Base-by-base conservation (phyloP, 2,329 filamentous ascomycete genomes). In the Aureobasidium melanogenum region DNA sequence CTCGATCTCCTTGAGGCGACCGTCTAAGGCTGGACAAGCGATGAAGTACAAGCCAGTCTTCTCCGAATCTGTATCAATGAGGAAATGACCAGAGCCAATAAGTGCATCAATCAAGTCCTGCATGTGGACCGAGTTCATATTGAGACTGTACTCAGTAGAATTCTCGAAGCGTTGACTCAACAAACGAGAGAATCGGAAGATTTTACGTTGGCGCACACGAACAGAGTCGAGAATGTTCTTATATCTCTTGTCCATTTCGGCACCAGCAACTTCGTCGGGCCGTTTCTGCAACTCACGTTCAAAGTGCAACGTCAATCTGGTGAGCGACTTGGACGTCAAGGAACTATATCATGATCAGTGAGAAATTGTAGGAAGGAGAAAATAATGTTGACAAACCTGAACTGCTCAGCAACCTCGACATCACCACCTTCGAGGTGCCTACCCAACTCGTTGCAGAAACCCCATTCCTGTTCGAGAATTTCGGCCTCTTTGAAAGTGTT, bases 401-500 rank as follows among this genome's bases (percentile, higher is more conserved):
- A 99, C 72, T 99, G 94, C 77, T 97, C 94, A 1, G 94, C 94
- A 44, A 97, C 94, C 76, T 97, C 93, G 43, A 97, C 88, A 72
- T 97, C 91, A 64, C 94, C 95, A 32, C 90, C 89, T 67, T 95
- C 87, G n/a, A 99, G 82, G 71, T 94, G 88, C 52, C 89, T 85
- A 28, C 93, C 94, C 61, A 99, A 90, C 68, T 92, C 87, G 69
- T 97, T 97, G 58, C 89, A 95, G 70, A 97, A 97, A 62, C 91
- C 91, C 94, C 94, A 99, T 75, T 99, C 94, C 69, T 96, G 91
- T 71, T 97, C 95, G 51, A 99, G 78, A 65, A 99, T 88, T 78
- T 99, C 94, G 7, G 94, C 94, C 74, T 99, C 94, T 72, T 97
- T 97, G 82, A 99, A 99, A 0, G 92, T 97, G 76, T 97, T 99